Base-by-base conservation (phyloP, 345 rosid species). In the Anastatica hierochuntica region DNA sequence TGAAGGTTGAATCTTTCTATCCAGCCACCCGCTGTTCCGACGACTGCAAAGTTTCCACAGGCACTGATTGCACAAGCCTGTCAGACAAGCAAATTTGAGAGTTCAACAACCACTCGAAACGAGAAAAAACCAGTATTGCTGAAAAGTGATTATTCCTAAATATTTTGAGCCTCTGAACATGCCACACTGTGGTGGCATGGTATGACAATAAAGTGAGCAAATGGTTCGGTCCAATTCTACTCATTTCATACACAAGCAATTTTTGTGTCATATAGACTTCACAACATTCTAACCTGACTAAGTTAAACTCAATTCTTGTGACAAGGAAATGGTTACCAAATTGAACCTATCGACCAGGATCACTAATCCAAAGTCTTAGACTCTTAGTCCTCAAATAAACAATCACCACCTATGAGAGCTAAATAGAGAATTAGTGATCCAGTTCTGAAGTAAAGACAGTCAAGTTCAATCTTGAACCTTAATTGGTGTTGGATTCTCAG, bases 61-160 rank as follows among this genome's bases (percentile, higher is more conserved):
- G 97, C 90, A 73, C 95, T 92, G 40, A 92, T 88, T 42, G 85
- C 52, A 53, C 98, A 92, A 29, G 88, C 95, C 98, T 92, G 72
- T 45, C 55, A 62, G 43, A 58, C 24, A 40, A 39, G 56, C 39
- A 45, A 21, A 0, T 9, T 59, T 9, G 14, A 24, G 49, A 37
- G 49, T 44, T 51, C 10, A 52, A 17, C 8, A 7, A 52, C 6
- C 36, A 38, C 24, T 29, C 21, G 38, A 43, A 38, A 23, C 21
- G 39, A 26, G 34, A 36, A 60, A 44, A 18, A 0, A 1, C 23
- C 12, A 27, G 24, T 35, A 43, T 19, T 17, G 9, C 60, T 17
- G 43, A 35, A 14, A 10, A 10, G 26, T n/a, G 8, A 51, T 17
- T 39, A 31, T 27, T 33, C 14, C 12, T 43, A 10, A 19, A 24